Base-by-base conservation (phyloP, 2,329 filamentous ascomycete species). In the Atkinsonella texensis region DNA sequence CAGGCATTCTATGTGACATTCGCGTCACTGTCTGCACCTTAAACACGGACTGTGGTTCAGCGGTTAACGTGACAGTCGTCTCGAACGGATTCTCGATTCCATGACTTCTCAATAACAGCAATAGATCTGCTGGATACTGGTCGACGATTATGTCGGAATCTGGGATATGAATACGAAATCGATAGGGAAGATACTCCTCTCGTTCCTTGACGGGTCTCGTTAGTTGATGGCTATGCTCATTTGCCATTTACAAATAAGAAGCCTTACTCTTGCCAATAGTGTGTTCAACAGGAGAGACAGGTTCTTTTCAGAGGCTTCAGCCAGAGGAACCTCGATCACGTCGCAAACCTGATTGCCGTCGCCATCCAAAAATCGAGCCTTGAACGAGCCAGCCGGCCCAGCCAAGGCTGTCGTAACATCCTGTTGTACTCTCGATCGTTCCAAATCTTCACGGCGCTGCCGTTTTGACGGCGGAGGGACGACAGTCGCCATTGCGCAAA, bases 21-120 rank as follows among this genome's bases (percentile, higher is more conserved):
- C 93, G 80, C 47, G 90, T 91, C 42, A 96, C 89, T 11, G 89
- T 86, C 61, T 93, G 89, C 23, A 97, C 93, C 61, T 85, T 84
- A 74, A 96, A 97, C 0, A 97, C 86, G 20, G 91, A 89, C 67
- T 98, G 91, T 0, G 93, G 91, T 61, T 83, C 79, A 43, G 80
- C 80, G 39, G 75, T 76, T 28, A 84, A 72, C 2, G 76, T 74
- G 46, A 76, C 65, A 0, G 71, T 74, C 5, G 69, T 76, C 62
- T 81, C 79, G 56, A 77, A 80, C 0, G 78, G 76, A 57, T 79
- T 80, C 41, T 74, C 71, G 52, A 81, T 73, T 52, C 77, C 76
- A 71, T 81, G 75, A 55, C 68, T 71, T 23, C 70, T 71, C n/a
- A 81, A 68, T 15, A 80, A 71, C 32, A 71, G 70, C 15, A 79